These are phyloP conservation scores for Penicillium concentricum DNA, from an alignment of 2,329 filamentous ascomycete genomes.

Conservation along the genomic window DNA sequence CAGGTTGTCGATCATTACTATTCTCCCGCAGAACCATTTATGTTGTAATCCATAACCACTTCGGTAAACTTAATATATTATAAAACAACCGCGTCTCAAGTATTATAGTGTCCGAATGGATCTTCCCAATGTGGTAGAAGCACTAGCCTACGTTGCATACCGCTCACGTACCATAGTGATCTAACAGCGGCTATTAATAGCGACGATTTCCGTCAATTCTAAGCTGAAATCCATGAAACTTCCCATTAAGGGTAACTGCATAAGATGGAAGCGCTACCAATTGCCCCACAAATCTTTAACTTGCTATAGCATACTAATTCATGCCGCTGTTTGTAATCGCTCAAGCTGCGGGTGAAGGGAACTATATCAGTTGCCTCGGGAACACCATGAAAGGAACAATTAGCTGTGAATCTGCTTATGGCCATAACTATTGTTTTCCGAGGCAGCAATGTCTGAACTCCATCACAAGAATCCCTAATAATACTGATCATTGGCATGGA, in stretches of 20 bases:
- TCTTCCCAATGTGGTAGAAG: no score
- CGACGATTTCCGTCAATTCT: background rate
- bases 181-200: background rate
- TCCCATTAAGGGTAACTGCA: background rate
- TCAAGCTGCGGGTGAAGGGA: background rate
- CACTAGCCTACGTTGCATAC: background rate
- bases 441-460: background rate
- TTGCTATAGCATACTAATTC: background rate
- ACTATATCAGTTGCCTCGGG: background rate
- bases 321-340: background rate
- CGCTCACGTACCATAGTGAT: background rate
- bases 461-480: background rate
- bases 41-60: background rate
- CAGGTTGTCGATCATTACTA: background rate
- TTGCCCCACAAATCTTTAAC: background rate
- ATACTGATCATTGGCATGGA: no score
- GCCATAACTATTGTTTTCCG: background rate
- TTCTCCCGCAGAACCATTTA: background rate
- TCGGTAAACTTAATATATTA: background rate
- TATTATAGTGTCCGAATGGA: background rate
- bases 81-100: background rate
- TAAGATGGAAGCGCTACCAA: no score
- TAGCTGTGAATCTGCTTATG: background rate
- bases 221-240: background rate
- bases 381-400: no score